These are phyloP conservation scores for Juncus effusus DNA, from an alignment of 176 grass and related monocot species.

Conservation along the genomic window DNA sequence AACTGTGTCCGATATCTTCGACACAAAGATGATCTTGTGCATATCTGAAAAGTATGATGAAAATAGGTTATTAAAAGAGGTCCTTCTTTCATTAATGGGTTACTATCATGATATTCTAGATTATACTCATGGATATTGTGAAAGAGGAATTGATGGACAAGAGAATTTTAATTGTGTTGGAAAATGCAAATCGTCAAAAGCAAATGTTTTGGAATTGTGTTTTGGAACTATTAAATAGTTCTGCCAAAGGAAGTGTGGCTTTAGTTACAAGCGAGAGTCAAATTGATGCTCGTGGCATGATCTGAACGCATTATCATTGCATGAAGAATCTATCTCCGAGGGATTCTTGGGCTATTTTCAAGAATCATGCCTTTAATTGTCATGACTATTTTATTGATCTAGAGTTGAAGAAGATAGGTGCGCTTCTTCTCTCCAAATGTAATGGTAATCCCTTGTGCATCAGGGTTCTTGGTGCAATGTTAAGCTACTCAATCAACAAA, in stretches of 20 bases:
- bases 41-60: constrained; percentile 12
- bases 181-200: constrained; percentile 22
- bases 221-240: constrained; percentile 2
- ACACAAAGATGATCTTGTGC: constrained; percentile 22
- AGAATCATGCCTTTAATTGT: not conserved
- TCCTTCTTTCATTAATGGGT: not conserved
- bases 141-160: constrained; percentile 2
- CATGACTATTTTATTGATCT: not conserved
- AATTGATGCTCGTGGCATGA: not conserved
- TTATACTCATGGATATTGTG: constrained; percentile 8
- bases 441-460: not conserved
- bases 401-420: not conserved
- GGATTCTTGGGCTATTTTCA: not conserved
- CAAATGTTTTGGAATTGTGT: not conserved
- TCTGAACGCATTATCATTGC: not conserved
- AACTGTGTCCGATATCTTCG: constrained; percentile 13
- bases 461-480: constrained; percentile 11
- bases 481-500: constrained; percentile 4
- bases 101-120: not conserved
- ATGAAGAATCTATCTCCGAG: constrained; percentile 22
- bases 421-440: constrained; percentile 1
- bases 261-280: constrained; percentile 5
- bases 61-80: not conserved
- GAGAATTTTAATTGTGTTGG: constrained; percentile 25
- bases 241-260: constrained; percentile 19